Evolutionary conservation across 805 yeast genomes (phyloP), one percentile per base, ranked within the genome.

Genomic region (Schizosaccharomyces japonicus): DNA sequence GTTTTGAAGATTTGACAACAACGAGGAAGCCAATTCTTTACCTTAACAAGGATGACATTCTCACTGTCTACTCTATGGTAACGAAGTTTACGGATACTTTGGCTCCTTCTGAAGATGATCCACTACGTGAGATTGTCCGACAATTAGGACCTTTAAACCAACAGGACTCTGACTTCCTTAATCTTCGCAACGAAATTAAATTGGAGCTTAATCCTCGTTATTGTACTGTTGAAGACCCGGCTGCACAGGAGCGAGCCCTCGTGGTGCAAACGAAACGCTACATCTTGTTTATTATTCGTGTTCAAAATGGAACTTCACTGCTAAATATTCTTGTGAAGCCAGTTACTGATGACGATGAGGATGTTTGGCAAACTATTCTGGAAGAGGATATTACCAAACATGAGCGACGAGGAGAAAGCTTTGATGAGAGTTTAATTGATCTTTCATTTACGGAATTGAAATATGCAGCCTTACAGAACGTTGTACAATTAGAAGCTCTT

Each of bases 241-340:
- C 78, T 47, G 70, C 75, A 1, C 76, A 75, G 55, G 61, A 69
- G 33, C 71, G 70, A 47, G 64, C 78, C 4, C 61, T 81, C 28
- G 65, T 78, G 55, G 70, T 82, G 48, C 84, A 82, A 56, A 83
- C 80, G 0, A 87, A 87, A 59, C 66, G 94, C 52, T 78, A 84
- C 53, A 63, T 85, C n/a, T 63, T 79, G 13, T 83, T 83, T 57
- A 74, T 87, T 56, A 73, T 85, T 52, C 75, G 84, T 53, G 80
- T 90, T 4, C 95, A 90, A 64, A 68, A 65, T 44, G 76, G 76
- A 25, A 65, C 70, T 1, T 76, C 75, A 52, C 66, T 87, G 44
- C 69, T 78, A 48, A 87, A 80, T 47, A 62, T 82, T 48, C 60
- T 83, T 47, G 67, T 80, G 7, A 71, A 76, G 3, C 79, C 78